Percentiles rank a stretch among this genome's conserved stretches.
phyloP scores from a whole-genome alignment of 140 eudicot species.

The Oenanthe javanica region DNA sequence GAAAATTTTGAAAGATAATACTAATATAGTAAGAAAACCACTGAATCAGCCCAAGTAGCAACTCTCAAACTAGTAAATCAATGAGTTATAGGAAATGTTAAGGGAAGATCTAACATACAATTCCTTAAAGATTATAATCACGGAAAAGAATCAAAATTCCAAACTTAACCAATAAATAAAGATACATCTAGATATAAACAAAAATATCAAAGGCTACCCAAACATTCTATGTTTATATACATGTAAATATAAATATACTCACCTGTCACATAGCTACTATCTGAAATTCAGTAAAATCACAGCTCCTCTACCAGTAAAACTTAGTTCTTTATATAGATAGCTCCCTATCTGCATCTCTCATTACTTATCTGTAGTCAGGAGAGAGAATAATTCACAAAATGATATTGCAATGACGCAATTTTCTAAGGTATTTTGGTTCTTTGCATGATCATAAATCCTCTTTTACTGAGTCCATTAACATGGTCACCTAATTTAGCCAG shows the following conservation, averaged over 20 bases:
- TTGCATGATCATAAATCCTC: slow-evolving; percentile 84
- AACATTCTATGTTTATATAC: not conserved
- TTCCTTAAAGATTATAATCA: not conserved
- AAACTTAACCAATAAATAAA: not conserved
- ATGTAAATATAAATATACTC: not conserved
- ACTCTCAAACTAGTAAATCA: not conserved
- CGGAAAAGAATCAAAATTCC: not conserved
- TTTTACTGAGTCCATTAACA: slow-evolving; percentile 52
- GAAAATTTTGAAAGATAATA: not conserved
- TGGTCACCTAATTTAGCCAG: slow-evolving; percentile 74
- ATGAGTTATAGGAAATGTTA: not conserved
- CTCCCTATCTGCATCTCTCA: not conserved
- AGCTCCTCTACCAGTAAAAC: not conserved
- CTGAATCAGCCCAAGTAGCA: not conserved
- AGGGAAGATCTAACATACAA: not conserved
- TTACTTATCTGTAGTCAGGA: not conserved
- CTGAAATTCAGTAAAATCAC: not conserved
- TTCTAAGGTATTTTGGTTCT: slow-evolving; percentile 64
- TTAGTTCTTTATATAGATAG: not conserved
- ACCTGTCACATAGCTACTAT: not conserved
- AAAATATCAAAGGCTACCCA: not conserved
- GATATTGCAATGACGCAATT: not conserved
- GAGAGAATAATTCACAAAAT: not conserved
- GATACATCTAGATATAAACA: not conserved
- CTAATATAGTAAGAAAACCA: not conserved